These are phyloP conservation scores for Colletotrichum orbiculare DNA, from an alignment of 2,329 filamentous ascomycete genomes.

Conservation along the genomic window DNA sequence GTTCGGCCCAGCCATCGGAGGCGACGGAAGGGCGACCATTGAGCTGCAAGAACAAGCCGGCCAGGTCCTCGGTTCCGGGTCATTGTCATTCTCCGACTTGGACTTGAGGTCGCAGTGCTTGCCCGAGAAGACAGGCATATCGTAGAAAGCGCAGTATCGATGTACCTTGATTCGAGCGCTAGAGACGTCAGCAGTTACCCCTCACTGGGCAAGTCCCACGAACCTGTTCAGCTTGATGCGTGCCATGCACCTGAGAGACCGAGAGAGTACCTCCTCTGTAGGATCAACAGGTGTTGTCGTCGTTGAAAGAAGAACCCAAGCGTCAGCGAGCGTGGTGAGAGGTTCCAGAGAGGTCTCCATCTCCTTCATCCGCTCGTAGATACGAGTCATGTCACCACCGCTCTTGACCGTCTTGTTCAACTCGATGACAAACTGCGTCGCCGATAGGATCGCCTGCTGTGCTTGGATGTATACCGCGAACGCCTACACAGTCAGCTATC, in stretches of 20 bases:
- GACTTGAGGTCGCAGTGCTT: conserved; percentile 61
- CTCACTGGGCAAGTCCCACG: conserved; percentile 1
- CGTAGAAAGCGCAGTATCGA: conserved; percentile 62
- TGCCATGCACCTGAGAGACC: conserved; percentile 58
- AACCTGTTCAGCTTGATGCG: conserved; percentile 63
- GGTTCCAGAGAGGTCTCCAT: conserved; percentile 53
- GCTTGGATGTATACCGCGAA: conserved; percentile 57
- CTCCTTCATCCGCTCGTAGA: conserved; percentile 54
- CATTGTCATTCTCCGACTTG: conserved; percentile 40
- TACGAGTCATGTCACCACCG: conserved; percentile 50
- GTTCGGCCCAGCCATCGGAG: conserved; percentile 44
- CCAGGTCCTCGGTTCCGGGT: conserved; percentile 46
- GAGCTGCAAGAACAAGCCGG: conserved; percentile 49
- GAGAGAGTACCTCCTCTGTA: conserved; percentile 53
- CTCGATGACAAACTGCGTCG: conserved; percentile 60
- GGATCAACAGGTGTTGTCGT: conserved; percentile 49
- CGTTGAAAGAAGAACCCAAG: conserved; percentile 47
- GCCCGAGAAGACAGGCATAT: conserved; percentile 59
- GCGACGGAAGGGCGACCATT: conserved; percentile 42
- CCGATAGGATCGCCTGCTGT: conserved; percentile 58
- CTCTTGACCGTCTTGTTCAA: conserved; percentile 55
- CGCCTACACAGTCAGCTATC: conserved; percentile 45
- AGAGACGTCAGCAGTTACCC: conserved; percentile 6
- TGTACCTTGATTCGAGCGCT: conserved; percentile 64
- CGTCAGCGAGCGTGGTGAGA: conserved; percentile 49